These are phyloP conservation scores for Cyberlindnera lachancei DNA, from an alignment of 805 yeast species.

Conservation along the genomic window DNA sequence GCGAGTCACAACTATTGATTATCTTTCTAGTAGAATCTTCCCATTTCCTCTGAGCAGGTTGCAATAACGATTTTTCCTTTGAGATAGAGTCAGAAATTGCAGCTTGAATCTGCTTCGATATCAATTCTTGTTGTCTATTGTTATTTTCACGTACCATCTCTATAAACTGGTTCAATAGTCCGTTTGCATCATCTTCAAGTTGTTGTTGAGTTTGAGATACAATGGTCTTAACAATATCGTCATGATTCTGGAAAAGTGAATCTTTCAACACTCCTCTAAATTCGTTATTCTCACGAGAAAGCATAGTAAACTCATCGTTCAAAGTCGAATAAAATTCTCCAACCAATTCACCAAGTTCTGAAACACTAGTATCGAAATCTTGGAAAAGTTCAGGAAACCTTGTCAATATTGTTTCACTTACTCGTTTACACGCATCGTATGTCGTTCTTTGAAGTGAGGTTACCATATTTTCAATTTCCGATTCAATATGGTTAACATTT, in stretches of 20 bases:
- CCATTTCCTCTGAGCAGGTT: slow-evolving; percentile 14
- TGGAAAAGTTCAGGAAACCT: slow-evolving; percentile 18
- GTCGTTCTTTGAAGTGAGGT: slow-evolving; percentile 13
- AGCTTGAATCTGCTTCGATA: slow-evolving; percentile 8
- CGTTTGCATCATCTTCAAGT: slow-evolving; percentile 17
- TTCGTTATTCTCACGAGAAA: slow-evolving; percentile 21
- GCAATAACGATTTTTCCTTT: slow-evolving; percentile 12
- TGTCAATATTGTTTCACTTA: slow-evolving; percentile 16
- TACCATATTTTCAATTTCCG: slow-evolving; percentile 10
- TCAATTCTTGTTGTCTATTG: slow-evolving; percentile 12
- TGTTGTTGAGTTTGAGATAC: slow-evolving; percentile 9
- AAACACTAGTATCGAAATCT: slow-evolving; percentile 12
- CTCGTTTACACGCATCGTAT: slow-evolving; percentile 17
- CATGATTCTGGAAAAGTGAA: slow-evolving; percentile 18
- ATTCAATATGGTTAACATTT: slow-evolving; percentile 4
- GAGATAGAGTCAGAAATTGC: slow-evolving; percentile 14
- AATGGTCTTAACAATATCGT: slow-evolving; percentile 10
- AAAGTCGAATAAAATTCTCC: slow-evolving; percentile 8
- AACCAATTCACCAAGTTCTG: slow-evolving; percentile 6
- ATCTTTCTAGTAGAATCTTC: slow-evolving; percentile 15
- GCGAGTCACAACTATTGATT: slow-evolving; percentile 16
- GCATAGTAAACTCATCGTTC: slow-evolving; percentile 14
- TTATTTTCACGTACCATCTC: slow-evolving; percentile 15
- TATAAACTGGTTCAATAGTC: slow-evolving; percentile 13
- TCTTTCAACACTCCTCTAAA: slow-evolving; percentile 15